Conservation (phyloP, 768 basidiomycete genomes). For the Hericium alpestre region DNA sequence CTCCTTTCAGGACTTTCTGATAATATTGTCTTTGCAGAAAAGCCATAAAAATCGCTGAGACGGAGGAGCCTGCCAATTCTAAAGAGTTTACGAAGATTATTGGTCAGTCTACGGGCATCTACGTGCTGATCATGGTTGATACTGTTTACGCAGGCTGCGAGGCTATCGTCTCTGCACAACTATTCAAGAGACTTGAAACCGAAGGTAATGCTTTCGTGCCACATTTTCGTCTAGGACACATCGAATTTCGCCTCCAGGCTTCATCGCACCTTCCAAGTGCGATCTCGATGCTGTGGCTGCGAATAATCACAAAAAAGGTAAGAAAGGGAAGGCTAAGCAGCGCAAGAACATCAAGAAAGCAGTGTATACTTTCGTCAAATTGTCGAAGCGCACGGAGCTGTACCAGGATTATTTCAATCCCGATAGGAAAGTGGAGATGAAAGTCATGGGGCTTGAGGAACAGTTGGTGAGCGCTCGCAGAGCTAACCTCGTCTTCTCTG, state of each 20-base stretch:
- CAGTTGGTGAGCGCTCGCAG: conserved; percentile 29
- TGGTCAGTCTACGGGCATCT: conserved; percentile 30
- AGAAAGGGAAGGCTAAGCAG: conserved; percentile 26
- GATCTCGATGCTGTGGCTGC: conserved; percentile 34
- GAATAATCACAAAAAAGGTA: conserved; percentile 25
- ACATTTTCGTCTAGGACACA: background rate
- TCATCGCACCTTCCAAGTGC: conserved; percentile 39
- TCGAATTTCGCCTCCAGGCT: conserved; percentile 30
- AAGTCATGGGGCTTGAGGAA: conserved; percentile 49
- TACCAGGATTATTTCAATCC: conserved; percentile 68
- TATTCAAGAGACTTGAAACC: conserved; percentile 58
- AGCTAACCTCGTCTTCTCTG: background rate
- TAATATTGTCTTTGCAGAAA: conserved; percentile 29
- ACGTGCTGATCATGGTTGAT: background rate
- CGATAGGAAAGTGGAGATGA: conserved; percentile 45
- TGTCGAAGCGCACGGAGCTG: conserved; percentile 30
- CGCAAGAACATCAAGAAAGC: conserved; percentile 46
- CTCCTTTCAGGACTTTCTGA: background rate
- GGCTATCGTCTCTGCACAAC: conserved; percentile 42
- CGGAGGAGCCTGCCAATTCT: conserved; percentile 27
- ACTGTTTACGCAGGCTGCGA: conserved; percentile 34
- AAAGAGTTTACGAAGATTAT: conserved; percentile 50
- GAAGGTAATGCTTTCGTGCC: conserved; percentile 38
- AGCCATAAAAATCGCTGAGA: conserved; percentile 61
- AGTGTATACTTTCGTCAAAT: conserved; percentile 46